Percentiles rank a stretch among this genome's conserved stretches.
phyloP scores from a whole-genome alignment of 73 alveolate genomes.

The Paramecium biaurelia region DNA sequence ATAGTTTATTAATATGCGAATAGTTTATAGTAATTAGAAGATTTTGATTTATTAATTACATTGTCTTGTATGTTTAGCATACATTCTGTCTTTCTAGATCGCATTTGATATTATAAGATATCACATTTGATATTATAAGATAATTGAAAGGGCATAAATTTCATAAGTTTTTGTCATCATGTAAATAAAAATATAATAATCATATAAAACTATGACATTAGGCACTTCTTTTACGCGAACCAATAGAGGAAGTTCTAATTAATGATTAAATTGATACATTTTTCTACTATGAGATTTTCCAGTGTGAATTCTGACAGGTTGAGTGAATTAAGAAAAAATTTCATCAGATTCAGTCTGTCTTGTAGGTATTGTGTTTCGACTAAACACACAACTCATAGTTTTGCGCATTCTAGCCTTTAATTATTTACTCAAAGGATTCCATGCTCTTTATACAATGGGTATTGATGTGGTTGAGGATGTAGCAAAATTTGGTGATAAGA shows the following conservation, averaged over 20 bases:
- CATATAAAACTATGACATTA: neutral
- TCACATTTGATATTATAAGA: neutral
- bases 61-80: neutral
- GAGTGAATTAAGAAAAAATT: neutral
- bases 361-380: neutral
- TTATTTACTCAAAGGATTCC: neutral
- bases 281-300: neutral
- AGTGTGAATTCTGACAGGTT: neutral
- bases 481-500: neutral
- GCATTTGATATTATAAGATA: neutral
- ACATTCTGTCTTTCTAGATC: too few species aligned
- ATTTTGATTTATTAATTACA: neutral
- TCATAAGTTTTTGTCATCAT: too few species aligned
- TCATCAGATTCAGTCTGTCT: neutral
- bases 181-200: neutral
- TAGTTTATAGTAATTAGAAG: neutral
- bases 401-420: neutral
- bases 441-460: neutral
- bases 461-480: neutral
- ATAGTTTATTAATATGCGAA: neutral
- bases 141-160: too few species aligned
- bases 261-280: neutral
- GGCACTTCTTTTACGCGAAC: neutral
- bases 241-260: neutral
- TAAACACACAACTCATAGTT: neutral